Evolutionary conservation across 352 stramenopile genomes (phyloP).

Genomic region (Globisporangium radiosum): DNA sequence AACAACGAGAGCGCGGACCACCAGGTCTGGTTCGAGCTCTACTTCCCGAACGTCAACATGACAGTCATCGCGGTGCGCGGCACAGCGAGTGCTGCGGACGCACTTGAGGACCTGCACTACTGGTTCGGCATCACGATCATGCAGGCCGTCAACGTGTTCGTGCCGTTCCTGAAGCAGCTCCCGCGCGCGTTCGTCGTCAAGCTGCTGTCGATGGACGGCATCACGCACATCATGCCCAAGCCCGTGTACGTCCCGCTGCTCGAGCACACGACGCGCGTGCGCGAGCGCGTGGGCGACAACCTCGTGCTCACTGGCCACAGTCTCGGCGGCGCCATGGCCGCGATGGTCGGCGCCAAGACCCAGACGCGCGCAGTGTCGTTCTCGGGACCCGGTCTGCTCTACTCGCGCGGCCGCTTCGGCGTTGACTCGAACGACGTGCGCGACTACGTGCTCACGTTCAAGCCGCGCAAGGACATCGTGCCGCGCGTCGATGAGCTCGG

Average conservation of each 20-base stretch:
- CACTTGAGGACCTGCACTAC: conserved; percentile 80
- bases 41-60: conserved; percentile 73
- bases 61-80: conserved; percentile 77
- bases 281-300: conserved; percentile 38
- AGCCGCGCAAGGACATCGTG: too few species aligned
- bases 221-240: conserved; percentile 51
- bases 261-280: conserved; percentile 40
- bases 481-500: too few species aligned
- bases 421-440: too few species aligned
- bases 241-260: conserved; percentile 56
- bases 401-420: too few species aligned
- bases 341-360: conserved; percentile 72
- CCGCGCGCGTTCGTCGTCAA: conserved; percentile 60
- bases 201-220: conserved; percentile 70
- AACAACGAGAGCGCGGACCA: conserved; percentile 69
- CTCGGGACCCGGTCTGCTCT: too few species aligned
- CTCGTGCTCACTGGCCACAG: conserved; percentile 75
- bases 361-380: too few species aligned
- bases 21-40: conserved; percentile 78
- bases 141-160: conserved; percentile 71
- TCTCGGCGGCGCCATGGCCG: conserved; percentile 67
- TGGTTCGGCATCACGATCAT: conserved; percentile 86
- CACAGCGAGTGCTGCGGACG: conserved; percentile 70
- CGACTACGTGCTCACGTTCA: too few species aligned
- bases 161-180: conserved; percentile 81